phyloP scores from a whole-genome alignment of 495 filamentous ascomycete genomes.

The Bombardia bombarda region DNA sequence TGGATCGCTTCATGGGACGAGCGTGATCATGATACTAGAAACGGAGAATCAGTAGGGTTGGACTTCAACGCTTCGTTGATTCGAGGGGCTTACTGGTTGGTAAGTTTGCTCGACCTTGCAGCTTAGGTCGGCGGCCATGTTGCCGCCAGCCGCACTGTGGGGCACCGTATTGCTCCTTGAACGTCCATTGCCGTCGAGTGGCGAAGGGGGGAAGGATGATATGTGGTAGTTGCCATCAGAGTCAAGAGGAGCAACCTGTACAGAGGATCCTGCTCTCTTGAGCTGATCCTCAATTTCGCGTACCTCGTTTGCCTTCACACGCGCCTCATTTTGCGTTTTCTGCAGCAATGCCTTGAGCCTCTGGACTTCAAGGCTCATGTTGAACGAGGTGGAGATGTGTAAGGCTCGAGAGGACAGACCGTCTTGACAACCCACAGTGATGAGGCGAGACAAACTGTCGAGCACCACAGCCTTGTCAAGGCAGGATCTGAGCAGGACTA shows the following conservation, averaged over 20 bases:
- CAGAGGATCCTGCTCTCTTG: conserved; percentile 11
- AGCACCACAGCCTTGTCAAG: conserved; percentile 6
- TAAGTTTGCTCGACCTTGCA: conserved; percentile 1
- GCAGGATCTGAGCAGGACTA: conserved; percentile 1
- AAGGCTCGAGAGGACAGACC: neutral
- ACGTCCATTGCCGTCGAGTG: conserved; percentile 18
- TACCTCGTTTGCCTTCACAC: conserved; percentile 10
- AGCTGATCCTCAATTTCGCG: conserved; percentile 12
- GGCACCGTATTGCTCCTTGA: conserved; percentile 26
- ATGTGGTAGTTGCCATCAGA: conserved; percentile 22
- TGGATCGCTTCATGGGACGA: conserved; percentile 27
- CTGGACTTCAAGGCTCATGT: conserved; percentile 14
- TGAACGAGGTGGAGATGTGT: conserved; percentile 4
- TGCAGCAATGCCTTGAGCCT: conserved; percentile 11
- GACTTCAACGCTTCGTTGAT: neutral
- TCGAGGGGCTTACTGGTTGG: no score
- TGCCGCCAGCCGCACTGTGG: conserved; percentile 14
- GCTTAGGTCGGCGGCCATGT: conserved; percentile 2
- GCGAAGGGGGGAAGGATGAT: conserved; percentile 13
- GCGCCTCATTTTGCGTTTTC: conserved; percentile 11
- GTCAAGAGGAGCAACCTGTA: conserved; percentile 4
- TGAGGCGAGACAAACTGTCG: neutral
- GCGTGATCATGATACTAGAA: conserved; percentile 11
- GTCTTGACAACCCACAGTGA: neutral
- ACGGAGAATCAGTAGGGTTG: conserved; percentile 5